phyloP scores from a whole-genome alignment of 2,329 filamentous ascomycete species.

The Setomelanomma holmii region DNA sequence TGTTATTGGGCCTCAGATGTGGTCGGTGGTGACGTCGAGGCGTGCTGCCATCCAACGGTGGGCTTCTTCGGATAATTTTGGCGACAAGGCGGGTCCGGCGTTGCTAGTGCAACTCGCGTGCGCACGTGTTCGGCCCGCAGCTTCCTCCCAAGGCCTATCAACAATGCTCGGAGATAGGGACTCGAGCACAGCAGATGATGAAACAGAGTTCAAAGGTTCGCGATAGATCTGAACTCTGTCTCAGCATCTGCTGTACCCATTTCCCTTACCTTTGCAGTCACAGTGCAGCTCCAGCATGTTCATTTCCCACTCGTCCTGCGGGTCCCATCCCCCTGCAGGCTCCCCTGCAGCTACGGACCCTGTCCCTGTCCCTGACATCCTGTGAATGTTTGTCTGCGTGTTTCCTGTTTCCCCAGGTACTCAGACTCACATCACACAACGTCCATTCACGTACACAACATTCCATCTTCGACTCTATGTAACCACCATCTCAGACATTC shows the following conservation, averaged over 20 bases:
- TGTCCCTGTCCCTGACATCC: constrained; percentile 22
- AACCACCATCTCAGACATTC: constrained; percentile 5
- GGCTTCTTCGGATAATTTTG: constrained; percentile 1
- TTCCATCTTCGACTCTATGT: constrained; percentile 17
- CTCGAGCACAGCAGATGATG: no score
- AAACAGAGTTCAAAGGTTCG: neutral
- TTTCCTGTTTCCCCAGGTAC: constrained; percentile 11
- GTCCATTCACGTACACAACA: constrained; percentile 15
- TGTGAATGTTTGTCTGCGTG: constrained; percentile 10
- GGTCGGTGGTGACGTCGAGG: neutral
- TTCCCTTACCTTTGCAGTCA: constrained; percentile 4
- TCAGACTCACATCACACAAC: constrained; percentile 11
- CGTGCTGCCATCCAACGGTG: constrained; percentile 1
- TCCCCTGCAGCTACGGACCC: constrained; percentile 28
- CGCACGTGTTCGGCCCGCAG: constrained; percentile 12
- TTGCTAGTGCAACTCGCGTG: constrained; percentile 14
- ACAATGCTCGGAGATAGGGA: neutral
- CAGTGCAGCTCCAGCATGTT: constrained; percentile 2
- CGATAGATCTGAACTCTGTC: neutral
- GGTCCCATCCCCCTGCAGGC: constrained; percentile 26
- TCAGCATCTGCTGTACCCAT: neutral
- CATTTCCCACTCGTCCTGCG: constrained; percentile 19
- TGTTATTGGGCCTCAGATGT: constrained; percentile 16
- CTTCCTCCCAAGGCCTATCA: neutral
- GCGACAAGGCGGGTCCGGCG: neutral